Conservation (phyloP, 345 rosid genomes). For the Psidium friedrichsthalianum region DNA sequence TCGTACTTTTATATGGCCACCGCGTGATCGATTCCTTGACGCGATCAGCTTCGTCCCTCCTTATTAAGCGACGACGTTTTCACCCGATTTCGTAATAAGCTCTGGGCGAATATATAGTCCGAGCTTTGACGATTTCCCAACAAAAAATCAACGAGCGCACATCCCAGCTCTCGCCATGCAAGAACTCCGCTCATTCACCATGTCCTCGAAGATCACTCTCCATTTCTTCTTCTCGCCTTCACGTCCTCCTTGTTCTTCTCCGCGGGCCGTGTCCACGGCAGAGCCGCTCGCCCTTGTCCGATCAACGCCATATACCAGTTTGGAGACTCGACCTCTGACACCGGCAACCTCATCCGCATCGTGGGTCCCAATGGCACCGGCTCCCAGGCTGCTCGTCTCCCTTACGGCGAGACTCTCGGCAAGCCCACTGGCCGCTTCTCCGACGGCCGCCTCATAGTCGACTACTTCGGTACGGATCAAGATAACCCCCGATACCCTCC, state of each 20-base stretch:
- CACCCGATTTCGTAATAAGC: too few relatives aligned
- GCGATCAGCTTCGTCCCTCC: neutral
- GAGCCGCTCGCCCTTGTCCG: neutral
- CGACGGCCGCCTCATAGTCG: conserved; percentile 5
- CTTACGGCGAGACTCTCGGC: conserved; percentile 5
- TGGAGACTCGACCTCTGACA: conserved; percentile 5
- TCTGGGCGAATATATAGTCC: too few relatives aligned
- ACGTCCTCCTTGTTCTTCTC: neutral
- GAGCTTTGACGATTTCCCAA: neutral
- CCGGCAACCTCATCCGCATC: conserved; percentile 4
- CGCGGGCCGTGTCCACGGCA: neutral
- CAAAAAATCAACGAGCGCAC: too few relatives aligned
- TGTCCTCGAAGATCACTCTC: neutral
- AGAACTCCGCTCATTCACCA: neutral
- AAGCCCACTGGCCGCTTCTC: conserved; percentile 4
- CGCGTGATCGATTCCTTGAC: neutral
- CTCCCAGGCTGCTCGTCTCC: neutral
- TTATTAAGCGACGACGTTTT: too few relatives aligned
- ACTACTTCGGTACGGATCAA: neutral
- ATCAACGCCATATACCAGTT: conserved; percentile 2
- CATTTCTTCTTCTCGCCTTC: neutral
- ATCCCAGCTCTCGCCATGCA: neutral
- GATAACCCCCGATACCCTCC: neutral
- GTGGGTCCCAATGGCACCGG: neutral
- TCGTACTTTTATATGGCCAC: neutral